Evolutionary conservation across 371 early-diverging fungal species (phyloP), one percentile per base, ranked within the genome.

Genomic region (Chytridium lagenaria): DNA sequence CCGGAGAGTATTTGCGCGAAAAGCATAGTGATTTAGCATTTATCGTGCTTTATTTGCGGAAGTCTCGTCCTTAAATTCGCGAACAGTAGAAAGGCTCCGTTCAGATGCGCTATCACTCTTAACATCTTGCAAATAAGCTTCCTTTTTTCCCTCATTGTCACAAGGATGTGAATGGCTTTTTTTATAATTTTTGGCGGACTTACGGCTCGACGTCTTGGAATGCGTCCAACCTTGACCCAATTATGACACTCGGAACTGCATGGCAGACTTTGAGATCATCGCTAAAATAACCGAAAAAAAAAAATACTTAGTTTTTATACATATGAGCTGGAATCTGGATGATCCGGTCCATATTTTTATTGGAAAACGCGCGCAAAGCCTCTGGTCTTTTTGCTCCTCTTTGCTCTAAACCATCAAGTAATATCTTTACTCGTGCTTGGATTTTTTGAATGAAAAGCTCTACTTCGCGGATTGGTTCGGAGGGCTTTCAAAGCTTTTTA

Each of bases 301-400:
- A n/a, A n/a, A n/a, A n/a, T n/a, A n/a, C n/a, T n/a, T n/a, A n/a
- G n/a, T n/a, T n/a, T n/a, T n/a, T n/a, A n/a, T n/a, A n/a, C 49
- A 19, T 28, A 37, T 1, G 73, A 59, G 28, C 49, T 76, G 80
- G 59, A 15, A 59, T 84, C 84, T 0, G 85, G 84, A 75, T 83
- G 82, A 0, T 81, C 83, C 15, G 49, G 12, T 1, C 83, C 85
- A 64, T 71, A 85, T 65, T 78, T 70, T 85, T 83, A 69, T 57
- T 39, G 1, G 81, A 79, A 55, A 75, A 69, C 28, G 44, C 51
- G 23, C 75, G 30, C 49, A 87, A 51, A 7, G 74, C 81, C 71
- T 82, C 79, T 0, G 87, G 87, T 16, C 87, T 51, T 65, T 85
- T 87, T 1, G 85, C 83, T 0, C 85, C 85, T n/a, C 84, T 71